These are phyloP conservation scores for Amanita rimosa DNA, from an alignment of 768 basidiomycete species.

Conservation along the genomic window DNA sequence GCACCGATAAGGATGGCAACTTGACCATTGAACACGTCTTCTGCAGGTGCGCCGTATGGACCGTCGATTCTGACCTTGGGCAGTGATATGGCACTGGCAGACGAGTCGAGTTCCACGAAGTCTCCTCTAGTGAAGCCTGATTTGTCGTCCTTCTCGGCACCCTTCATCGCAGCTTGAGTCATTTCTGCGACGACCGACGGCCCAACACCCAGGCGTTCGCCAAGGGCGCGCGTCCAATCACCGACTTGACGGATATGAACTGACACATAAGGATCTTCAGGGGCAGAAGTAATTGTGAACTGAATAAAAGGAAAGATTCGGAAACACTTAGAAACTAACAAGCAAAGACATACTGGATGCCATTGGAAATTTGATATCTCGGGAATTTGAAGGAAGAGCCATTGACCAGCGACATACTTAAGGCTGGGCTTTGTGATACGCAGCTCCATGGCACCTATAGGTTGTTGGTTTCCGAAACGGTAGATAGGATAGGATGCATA, in stretches of 20 bases:
- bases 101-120: slow-evolving; percentile 67
- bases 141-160: slow-evolving; percentile 51
- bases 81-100: slow-evolving; percentile 35
- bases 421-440: slow-evolving; percentile 87
- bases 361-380: slow-evolving; percentile 79
- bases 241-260: slow-evolving; percentile 92
- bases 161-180: slow-evolving; percentile 72
- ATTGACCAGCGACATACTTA: slow-evolving; percentile 86
- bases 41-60: slow-evolving; percentile 88
- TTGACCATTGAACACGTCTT: slow-evolving; percentile 79
- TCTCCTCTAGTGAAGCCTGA: slow-evolving; percentile 49
- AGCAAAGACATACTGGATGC: slow-evolving; percentile 75
- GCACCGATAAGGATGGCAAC: slow-evolving; percentile 89
- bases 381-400: slow-evolving; percentile 85
- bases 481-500: slow-evolving; percentile 19
- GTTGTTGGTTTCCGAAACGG: slow-evolving; percentile 5
- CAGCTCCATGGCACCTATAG: slow-evolving; percentile 79
- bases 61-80: slow-evolving; percentile 77
- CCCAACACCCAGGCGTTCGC: slow-evolving; percentile 76
- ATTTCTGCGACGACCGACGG: slow-evolving; percentile 67
- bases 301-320: slow-evolving; percentile 16
- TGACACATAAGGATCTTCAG: slow-evolving; percentile 88
- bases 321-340: not conserved
- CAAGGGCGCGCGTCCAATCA: slow-evolving; percentile 76
- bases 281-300: slow-evolving; percentile 94